Evolutionary conservation across 371 early-diverging fungal species (phyloP).

Genomic region (Mortierella sp.): DNA sequence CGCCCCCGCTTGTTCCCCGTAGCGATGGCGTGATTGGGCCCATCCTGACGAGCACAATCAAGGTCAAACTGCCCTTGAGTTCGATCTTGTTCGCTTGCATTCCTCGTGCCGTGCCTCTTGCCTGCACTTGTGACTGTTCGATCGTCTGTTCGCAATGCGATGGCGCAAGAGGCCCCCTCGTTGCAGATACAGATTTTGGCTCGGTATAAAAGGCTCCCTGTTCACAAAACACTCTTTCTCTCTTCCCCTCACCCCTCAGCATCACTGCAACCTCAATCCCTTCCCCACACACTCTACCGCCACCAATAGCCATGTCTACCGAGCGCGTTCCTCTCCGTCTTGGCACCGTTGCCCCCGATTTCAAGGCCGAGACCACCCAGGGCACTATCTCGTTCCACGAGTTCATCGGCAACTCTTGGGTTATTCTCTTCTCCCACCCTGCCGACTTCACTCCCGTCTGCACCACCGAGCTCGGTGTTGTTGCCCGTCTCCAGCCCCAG

Average conservation of each 20-base stretch:
- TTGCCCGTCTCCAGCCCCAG: constrained; percentile 81
- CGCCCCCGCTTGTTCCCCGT: too few relatives aligned
- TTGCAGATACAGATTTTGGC: too few relatives aligned
- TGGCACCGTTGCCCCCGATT: constrained; percentile 67
- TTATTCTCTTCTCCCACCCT: constrained; percentile 94
- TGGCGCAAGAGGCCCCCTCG: too few relatives aligned
- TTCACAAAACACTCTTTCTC: not conserved
- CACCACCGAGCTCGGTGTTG: constrained; percentile 94
- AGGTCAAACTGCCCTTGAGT: too few relatives aligned
- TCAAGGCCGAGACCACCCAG: constrained; percentile 85
- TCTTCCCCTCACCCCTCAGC: constrained; percentile 5
- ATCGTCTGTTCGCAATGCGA: too few relatives aligned
- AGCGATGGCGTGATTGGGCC: too few relatives aligned
- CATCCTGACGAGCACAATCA: too few relatives aligned
- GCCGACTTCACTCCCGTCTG: constrained; percentile 97
- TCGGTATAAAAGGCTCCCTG: not conserved
- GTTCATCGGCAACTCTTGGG: constrained; percentile 89
- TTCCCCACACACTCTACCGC: too few relatives aligned
- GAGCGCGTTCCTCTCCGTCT: constrained; percentile 53
- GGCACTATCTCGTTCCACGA: constrained; percentile 92
- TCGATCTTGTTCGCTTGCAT: too few relatives aligned
- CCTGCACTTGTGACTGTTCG: too few relatives aligned
- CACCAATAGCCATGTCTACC: constrained; percentile 21
- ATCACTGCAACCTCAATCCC: not conserved
- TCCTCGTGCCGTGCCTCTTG: too few relatives aligned